Evolutionary conservation across 768 basidiomycete genomes (phyloP).

Genomic region (Mycena latifolia): DNA sequence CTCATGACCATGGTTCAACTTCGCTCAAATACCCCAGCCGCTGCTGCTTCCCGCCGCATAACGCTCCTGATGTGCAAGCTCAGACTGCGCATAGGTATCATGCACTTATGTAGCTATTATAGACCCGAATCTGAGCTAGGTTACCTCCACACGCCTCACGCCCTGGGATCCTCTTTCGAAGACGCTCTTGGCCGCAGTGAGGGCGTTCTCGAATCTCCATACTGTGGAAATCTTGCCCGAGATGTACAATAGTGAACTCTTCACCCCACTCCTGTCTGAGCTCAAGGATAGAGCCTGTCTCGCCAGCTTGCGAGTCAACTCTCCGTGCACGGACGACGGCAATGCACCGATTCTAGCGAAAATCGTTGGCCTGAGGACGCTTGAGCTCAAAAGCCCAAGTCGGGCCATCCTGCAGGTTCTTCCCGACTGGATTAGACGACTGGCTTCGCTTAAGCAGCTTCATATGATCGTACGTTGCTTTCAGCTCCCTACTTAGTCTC

Average conservation of each 20-base stretch:
- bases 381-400: slow-evolving; percentile 52
- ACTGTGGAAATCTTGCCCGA: slow-evolving; percentile 49
- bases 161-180: slow-evolving; percentile 23
- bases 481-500: too few species aligned
- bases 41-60: slow-evolving; percentile 40
- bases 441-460: slow-evolving; percentile 42
- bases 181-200: slow-evolving; percentile 15
- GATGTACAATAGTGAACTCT: slow-evolving; percentile 50
- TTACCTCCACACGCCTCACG: slow-evolving; percentile 24
- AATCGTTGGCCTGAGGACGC: slow-evolving; percentile 44
- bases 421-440: slow-evolving; percentile 41
- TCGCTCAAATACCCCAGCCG: slow-evolving; percentile 28
- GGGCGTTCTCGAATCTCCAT: slow-evolving; percentile 48
- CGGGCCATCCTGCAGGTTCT: slow-evolving; percentile 56
- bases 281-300: slow-evolving; percentile 40
- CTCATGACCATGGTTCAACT: slow-evolving; percentile 18
- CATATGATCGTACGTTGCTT: slow-evolving; percentile 55
- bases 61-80: slow-evolving; percentile 55
- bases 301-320: slow-evolving; percentile 48
- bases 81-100: slow-evolving; percentile 51
- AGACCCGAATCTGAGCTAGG: slow-evolving; percentile 36
- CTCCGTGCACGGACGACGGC: slow-evolving; percentile 49
- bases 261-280: slow-evolving; percentile 43
- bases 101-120: background rate
- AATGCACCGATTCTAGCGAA: slow-evolving; percentile 45